Conservation (phyloP, 805 yeast species). For the Priceomyces melissophilus region DNA sequence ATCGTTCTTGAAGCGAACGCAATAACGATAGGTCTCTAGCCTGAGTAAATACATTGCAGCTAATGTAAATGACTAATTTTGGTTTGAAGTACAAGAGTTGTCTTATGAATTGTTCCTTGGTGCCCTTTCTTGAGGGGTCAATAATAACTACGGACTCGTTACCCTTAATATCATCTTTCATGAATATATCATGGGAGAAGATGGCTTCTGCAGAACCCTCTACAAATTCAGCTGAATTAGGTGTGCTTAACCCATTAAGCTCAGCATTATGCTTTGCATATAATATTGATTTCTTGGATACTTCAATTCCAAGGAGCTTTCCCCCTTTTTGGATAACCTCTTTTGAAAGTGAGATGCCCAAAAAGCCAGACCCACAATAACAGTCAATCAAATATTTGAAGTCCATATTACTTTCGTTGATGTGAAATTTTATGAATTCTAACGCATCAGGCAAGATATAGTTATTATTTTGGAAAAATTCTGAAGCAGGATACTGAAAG, state of each 20-base stretch:
- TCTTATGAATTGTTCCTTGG: slow-evolving; percentile 28
- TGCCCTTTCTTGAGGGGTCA: slow-evolving; percentile 47
- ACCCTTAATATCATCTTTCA: slow-evolving; percentile 25
- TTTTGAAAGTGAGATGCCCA: slow-evolving; percentile 35
- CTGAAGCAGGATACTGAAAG: slow-evolving; percentile 36
- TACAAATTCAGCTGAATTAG: slow-evolving; percentile 28
- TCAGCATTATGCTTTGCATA: slow-evolving; percentile 39
- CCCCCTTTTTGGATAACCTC: slow-evolving; percentile 23
- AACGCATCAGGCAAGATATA: slow-evolving; percentile 33
- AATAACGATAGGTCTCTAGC: slow-evolving; percentile 40
- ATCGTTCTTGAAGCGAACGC: slow-evolving; percentile 16
- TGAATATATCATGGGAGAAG: slow-evolving; percentile 25
- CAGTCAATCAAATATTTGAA: slow-evolving; percentile 36
- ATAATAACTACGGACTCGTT: slow-evolving; percentile 34
- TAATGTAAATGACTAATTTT: slow-evolving; percentile 34
- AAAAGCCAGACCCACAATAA: slow-evolving; percentile 46
- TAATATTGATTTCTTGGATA: slow-evolving; percentile 28
- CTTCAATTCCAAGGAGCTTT: slow-evolving; percentile 41
- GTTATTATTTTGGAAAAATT: slow-evolving; percentile 41
- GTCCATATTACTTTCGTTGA: slow-evolving; percentile 6
- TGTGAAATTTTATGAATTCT: slow-evolving; percentile 24
- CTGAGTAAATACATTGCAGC: slow-evolving; percentile 46
- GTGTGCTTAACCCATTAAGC: slow-evolving; percentile 31
- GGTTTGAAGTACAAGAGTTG: slow-evolving; percentile 39
- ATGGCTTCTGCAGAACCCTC: slow-evolving; percentile 37